Evolutionary conservation across 1,284 basidiomycete genomes (phyloP), one percentile per base, ranked within the genome.

Genomic region (Austroboletus novae-zelandiae): DNA sequence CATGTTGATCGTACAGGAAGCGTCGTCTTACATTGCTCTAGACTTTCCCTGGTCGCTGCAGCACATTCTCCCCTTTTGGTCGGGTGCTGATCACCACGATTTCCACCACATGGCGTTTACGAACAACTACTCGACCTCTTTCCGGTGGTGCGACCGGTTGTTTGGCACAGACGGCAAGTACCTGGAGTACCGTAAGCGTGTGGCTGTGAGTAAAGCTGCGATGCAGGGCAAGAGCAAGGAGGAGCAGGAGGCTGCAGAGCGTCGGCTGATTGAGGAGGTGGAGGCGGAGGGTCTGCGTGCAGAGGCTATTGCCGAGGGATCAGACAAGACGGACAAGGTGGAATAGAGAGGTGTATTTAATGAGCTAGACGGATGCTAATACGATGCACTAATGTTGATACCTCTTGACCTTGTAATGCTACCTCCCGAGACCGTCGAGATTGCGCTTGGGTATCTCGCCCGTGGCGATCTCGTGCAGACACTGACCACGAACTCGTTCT

Each of bases 1-100:
- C 6, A 37, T 9, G 14, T 45, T 25, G 14, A 8, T 36, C 7
- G 9, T 47, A 31, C 40, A 29, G 13, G 3, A 15, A 34, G 32
- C 25, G 9, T 30, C n/a, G 15, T 17, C 53, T 55, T n/a, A 54
- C 31, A 3, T 40, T 50, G 23, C 4, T 5, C 2, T 40, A 89
- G 89, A 97, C 71, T 97, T 97, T 80, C 94, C 94, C 5, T 96
- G 93, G 94, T 96, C 92, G n/a, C 78, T 99, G 55, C 89, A 94
- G 64, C 86, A 96, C 77, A 87, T 93, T 65, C 54, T 99, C 29
- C 96, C 96, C 4, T 93, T 98, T 81, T 99, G 96, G 96, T 93
- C 94, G 23, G 96, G 97, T 45, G 97, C 96, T 0, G 97, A 99
- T 66, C 95, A 98, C 77, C 95, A 98, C 71, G 95, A 94, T 67